Evolutionary conservation across 2,329 filamentous ascomycete species (phyloP).

Genomic region (Ascochyta lentis): DNA sequence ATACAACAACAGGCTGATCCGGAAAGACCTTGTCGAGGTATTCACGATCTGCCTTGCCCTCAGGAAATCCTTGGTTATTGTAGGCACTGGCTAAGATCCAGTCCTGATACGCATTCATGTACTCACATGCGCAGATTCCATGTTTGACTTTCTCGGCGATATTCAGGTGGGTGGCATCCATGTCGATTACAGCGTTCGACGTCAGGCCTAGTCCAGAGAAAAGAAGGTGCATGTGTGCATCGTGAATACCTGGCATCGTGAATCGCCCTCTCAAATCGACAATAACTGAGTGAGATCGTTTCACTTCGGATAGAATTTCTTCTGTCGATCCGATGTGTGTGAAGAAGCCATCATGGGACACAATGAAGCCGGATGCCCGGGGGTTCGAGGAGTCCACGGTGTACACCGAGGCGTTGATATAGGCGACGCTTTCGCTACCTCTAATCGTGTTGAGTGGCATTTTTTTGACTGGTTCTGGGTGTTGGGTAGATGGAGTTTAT

Average conservation of each 20-base stretch:
- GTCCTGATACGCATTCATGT: slow-evolving; percentile 30
- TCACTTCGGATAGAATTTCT: slow-evolving; percentile 27
- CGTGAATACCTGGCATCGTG: slow-evolving; percentile 49
- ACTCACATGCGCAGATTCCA: slow-evolving; percentile 37
- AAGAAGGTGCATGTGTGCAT: slow-evolving; percentile 46
- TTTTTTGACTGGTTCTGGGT: not conserved
- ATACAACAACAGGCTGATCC: slow-evolving; percentile 38
- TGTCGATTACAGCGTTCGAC: slow-evolving; percentile 34
- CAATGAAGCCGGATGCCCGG: slow-evolving; percentile 40
- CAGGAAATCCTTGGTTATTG: slow-evolving; percentile 23
- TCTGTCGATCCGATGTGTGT: slow-evolving; percentile 31
- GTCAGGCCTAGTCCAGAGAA: slow-evolving; percentile 35
- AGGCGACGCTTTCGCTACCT: slow-evolving; percentile 20
- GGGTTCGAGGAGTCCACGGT: slow-evolving; percentile 30
- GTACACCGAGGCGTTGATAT: slow-evolving; percentile 42
- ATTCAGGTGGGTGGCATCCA: slow-evolving; percentile 30
- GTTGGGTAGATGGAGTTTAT: not conserved
- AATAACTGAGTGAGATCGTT: slow-evolving; percentile 19
- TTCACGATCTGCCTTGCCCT: slow-evolving; percentile 27
- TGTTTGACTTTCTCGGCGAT: slow-evolving; percentile 32
- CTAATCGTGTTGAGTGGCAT: not conserved
- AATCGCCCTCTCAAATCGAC: slow-evolving; percentile 40
- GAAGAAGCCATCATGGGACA: slow-evolving; percentile 35
- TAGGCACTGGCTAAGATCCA: slow-evolving; percentile 31
- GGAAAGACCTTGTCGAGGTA: slow-evolving; percentile 35